Evolutionary conservation across 2,329 filamentous ascomycete species (phyloP), one percentile per base, ranked within the genome.

Genomic region (Metarhizium anisopliae): DNA sequence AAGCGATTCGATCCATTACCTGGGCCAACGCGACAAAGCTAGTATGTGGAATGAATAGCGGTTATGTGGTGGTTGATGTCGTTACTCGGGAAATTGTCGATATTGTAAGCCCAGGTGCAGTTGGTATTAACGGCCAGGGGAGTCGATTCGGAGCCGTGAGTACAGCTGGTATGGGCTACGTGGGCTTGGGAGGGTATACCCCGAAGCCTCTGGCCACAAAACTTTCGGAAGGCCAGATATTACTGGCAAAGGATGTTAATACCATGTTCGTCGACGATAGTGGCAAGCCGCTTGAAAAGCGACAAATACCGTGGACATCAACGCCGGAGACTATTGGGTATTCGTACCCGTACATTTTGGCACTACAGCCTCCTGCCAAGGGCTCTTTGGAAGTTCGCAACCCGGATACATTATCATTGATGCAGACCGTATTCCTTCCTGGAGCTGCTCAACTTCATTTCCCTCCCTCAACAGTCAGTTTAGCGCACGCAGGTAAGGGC

Each of bases 231-330:
- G 89, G 89, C 4, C 83, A 96, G 71, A 83, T 97, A 68, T 74
- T 99, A 57, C 78, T 99, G n/a, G 90, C 93, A n/a, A 96, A 95
- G 70, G 94, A 99, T 63, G 90, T 96, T 64, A 95, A 96, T 68
- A 95, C 92, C 1, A 75, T 96, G 53, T 99, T 99, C 68, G 88
- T 96, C 61, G 87, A 94, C 56, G 82, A 87, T 11, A 80, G 90
- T 35, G 94, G 92, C 4, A 92, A 90, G 62, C 81, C 91, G 0
- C 68, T 95, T 38, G 87, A 92, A 49, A 90, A 89, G 70, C 80
- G 87, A 55, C 92, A 97, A 68, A 85, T 99, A n/a, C 91, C 91
- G 1, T 99, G 94, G 94, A 82, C 85, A 47, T 78, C 83, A 38
- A 90, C 93, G 1, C 95, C 94, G 1, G 92, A 96, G 64, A 87